Evolutionary conservation across 257 asterid genomes (phyloP).

Genomic region (Solanum lignicaule): DNA sequence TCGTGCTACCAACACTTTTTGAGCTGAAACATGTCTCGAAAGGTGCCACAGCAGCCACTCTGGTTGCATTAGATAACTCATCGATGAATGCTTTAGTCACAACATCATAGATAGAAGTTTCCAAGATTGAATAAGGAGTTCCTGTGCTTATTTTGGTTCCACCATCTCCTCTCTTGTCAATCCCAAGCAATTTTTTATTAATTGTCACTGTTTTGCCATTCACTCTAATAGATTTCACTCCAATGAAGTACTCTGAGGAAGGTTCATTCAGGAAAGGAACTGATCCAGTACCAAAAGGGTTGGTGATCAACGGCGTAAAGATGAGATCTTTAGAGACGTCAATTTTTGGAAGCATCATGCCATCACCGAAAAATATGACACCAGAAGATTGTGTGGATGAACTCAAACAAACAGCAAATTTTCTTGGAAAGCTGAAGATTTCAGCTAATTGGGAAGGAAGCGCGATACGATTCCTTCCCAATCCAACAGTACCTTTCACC

Average conservation of each 20-base stretch:
- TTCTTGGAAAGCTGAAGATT: slow-evolving; percentile 8
- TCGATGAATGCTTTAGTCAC: slow-evolving; percentile 17
- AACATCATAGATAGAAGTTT: slow-evolving; percentile 26
- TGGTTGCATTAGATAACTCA: slow-evolving; percentile 21
- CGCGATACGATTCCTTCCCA: slow-evolving; percentile 10
- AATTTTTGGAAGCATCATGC: neutral
- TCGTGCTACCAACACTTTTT: slow-evolving; percentile 25
- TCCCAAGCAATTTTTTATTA: slow-evolving; percentile 8
- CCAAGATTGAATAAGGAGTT: slow-evolving; percentile 28
- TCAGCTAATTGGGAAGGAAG: slow-evolving; percentile 16
- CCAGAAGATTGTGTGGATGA: slow-evolving; percentile 12
- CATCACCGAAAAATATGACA: slow-evolving; percentile 6
- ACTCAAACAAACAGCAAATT: slow-evolving; percentile 21
- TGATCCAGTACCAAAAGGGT: neutral
- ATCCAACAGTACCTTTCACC: slow-evolving; percentile 18
- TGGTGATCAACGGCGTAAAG: slow-evolving; percentile 1
- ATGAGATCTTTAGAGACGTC: slow-evolving; percentile 3
- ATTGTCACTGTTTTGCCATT: slow-evolving; percentile 15
- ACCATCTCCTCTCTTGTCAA: slow-evolving; percentile 23
- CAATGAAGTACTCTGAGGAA: slow-evolving; percentile 28
- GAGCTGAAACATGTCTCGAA: slow-evolving; percentile 28
- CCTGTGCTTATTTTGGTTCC: slow-evolving; percentile 50
- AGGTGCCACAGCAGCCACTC: slow-evolving; percentile 18
- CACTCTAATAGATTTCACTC: slow-evolving; percentile 20
- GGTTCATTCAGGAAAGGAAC: neutral